Conservation (phyloP, 2,329 filamentous ascomycete species). For the Fusarium sambucinum region DNA sequence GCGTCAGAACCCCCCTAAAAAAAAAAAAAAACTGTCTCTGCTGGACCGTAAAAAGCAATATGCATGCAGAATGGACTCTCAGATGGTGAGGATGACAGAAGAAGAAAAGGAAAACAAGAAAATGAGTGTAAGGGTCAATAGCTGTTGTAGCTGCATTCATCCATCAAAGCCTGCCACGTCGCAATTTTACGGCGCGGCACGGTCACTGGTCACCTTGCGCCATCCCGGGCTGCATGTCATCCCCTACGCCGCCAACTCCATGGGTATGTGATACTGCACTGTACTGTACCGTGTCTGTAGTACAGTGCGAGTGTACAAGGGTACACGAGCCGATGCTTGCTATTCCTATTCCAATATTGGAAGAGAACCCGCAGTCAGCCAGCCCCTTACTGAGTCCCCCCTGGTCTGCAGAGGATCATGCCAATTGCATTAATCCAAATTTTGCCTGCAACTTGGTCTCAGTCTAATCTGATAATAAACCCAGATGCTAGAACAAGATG, state of each 20-base stretch:
- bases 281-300: background rate
- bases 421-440: background rate
- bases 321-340: slow-evolving; percentile 23
- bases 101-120: slow-evolving; percentile 4
- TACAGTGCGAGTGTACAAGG: slow-evolving; percentile 38
- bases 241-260: slow-evolving; percentile 39
- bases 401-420: slow-evolving; percentile 5
- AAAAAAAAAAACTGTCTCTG: slow-evolving; percentile 19
- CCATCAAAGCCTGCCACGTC: slow-evolving; percentile 47
- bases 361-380: slow-evolving; percentile 36
- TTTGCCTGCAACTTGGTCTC: background rate
- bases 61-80: slow-evolving; percentile 12
- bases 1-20: too few relatives aligned
- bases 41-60: slow-evolving; percentile 3
- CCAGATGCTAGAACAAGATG: background rate
- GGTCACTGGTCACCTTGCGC: slow-evolving; percentile 45
- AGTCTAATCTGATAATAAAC: background rate
- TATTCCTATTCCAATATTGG: slow-evolving; percentile 24
- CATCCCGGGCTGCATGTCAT: slow-evolving; percentile 51
- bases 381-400: slow-evolving; percentile 7
- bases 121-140: slow-evolving; percentile 25
- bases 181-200: slow-evolving; percentile 50
- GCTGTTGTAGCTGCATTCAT: slow-evolving; percentile 30
- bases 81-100: background rate
- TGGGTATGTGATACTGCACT: background rate